Base-by-base conservation (phyloP, 257 asterid genomes). In the Solanum clarkiae region DNA sequence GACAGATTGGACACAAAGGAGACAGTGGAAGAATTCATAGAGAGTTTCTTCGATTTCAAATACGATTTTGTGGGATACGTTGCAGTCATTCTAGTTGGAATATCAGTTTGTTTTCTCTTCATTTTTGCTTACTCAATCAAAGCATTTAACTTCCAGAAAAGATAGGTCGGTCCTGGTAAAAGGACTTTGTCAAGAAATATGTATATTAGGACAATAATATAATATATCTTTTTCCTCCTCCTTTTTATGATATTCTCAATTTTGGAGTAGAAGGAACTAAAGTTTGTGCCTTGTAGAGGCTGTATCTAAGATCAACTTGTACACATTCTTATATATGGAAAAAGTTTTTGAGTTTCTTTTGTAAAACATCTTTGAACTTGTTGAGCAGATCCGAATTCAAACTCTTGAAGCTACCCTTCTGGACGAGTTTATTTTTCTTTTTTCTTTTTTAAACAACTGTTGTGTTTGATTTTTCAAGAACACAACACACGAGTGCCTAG, bases 91-190 rank as follows among this genome's bases (percentile, higher is more conserved):
- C 86, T 90, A 8, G 90, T 83, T 68, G 95, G 92, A 84, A 86
- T 90, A 55, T 85, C 89, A 8, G 89, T 89, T 59, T 84, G 90
- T 36, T 95, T 92, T 26, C 92, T 91, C 90, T 91, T 94, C 89
- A 90, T 89, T 62, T 94, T 94, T 90, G 96, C 91, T 16, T 91
- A 86, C 86, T 91, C 98, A 6, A 91, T 94, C 83, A 91, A 89
- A 85, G 86, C 88, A 12, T 92, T 94, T 55, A 94, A 95, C 87
- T 94, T 95, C 85, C 98, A 94, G 79, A 93, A 91, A 77, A 91
- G 95, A 87, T 95, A 81, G 84, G 65, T 15, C 15, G 45, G 63
- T 26, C 42, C 63, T 15, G 82, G 82, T 51, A 53, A 8, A 49
- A 24, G 45, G 36, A 45, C 14, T 11, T 49, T 75, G 2, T 77